Percentiles rank a stretch among this genome's conserved stretches.
Conservation (phyloP, 306 rosid genomes). For the Inga oerstediana region DNA sequence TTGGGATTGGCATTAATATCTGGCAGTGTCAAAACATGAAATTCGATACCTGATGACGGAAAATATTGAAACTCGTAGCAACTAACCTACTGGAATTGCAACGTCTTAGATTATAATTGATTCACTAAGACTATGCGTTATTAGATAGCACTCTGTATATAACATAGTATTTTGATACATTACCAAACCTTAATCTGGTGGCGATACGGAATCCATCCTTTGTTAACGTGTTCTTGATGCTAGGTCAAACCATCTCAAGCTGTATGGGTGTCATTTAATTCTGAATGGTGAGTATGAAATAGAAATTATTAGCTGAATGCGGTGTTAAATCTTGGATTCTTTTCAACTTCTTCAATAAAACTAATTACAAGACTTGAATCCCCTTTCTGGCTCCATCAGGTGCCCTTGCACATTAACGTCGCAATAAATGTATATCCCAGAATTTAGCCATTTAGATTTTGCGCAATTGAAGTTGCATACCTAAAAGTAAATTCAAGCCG, state of each 20-base stretch:
- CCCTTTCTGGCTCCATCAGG: slow-evolving; percentile 4
- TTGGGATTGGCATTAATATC: not conserved
- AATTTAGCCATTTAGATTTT: not conserved
- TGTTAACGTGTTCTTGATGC: not conserved
- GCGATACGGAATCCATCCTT: not conserved
- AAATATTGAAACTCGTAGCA: slow-evolving; percentile 5
- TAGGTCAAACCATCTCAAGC: not conserved
- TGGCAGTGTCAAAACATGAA: not conserved
- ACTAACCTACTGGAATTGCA: not conserved
- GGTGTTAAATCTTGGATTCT: not conserved
- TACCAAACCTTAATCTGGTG: not conserved
- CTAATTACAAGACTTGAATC: not conserved
- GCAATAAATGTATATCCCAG: not conserved
- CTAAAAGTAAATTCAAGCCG: not conserved
- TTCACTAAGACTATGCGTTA: not conserved
- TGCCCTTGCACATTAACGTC: not conserved
- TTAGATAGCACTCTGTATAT: not conserved
- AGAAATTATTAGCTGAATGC: not conserved
- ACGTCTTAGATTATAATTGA: not conserved
- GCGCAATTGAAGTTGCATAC: slow-evolving; percentile 5
- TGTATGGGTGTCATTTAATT: not conserved
- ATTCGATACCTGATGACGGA: not conserved
- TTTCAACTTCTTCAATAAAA: not conserved
- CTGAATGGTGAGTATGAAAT: not conserved
- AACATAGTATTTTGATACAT: not conserved